Evolutionary conservation across 106 monocot genomes (phyloP).

Genomic region (Xerophyta viscosa): DNA sequence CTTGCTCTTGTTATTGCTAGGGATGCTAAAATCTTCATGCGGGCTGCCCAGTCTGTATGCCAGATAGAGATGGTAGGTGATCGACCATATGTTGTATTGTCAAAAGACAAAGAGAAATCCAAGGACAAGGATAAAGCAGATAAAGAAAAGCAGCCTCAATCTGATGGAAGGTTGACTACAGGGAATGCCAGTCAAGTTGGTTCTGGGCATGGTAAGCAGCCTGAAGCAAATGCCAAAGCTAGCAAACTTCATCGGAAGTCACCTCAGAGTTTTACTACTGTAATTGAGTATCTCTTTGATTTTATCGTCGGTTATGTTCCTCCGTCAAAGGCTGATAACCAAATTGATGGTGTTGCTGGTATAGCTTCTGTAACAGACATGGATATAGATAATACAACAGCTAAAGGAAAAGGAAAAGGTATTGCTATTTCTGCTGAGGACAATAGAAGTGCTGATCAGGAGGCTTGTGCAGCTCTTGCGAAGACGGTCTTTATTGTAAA

Average conservation of each 20-base stretch:
- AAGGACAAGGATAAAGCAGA: conserved; percentile 77
- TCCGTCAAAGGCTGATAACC: conserved; percentile 30
- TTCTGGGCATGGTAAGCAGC: conserved; percentile 26
- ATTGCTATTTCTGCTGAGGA: conserved; percentile 54
- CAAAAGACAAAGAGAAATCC: conserved; percentile 95
- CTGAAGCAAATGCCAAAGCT: conserved; percentile 57
- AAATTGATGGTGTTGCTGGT: conserved; percentile 25
- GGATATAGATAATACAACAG: conserved; percentile 67
- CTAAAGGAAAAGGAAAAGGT: conserved; percentile 83
- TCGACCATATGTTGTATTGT: conserved; percentile 69
- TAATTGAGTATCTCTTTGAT: conserved; percentile 88
- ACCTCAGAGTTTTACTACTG: conserved; percentile 79
- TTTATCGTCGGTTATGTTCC: conserved; percentile 51
- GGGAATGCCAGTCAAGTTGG: conserved; percentile 19
- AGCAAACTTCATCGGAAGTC: conserved; percentile 69
- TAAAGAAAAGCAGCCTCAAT: conserved; percentile 47
- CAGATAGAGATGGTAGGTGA: conserved; percentile 95
- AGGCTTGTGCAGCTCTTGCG: conserved; percentile 75
- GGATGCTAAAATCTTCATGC: conserved; percentile 79
- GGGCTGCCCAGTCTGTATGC: conserved; percentile 81
- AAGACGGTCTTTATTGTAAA: conserved; percentile 89
- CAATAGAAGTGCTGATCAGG: conserved; percentile 41
- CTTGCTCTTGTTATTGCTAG: conserved; percentile 75
- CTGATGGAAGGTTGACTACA: conserved; percentile 20
- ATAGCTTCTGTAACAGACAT: conserved; percentile 46